phyloP scores from a whole-genome alignment of 1,284 basidiomycete species.

The Psilocybe mexicana region DNA sequence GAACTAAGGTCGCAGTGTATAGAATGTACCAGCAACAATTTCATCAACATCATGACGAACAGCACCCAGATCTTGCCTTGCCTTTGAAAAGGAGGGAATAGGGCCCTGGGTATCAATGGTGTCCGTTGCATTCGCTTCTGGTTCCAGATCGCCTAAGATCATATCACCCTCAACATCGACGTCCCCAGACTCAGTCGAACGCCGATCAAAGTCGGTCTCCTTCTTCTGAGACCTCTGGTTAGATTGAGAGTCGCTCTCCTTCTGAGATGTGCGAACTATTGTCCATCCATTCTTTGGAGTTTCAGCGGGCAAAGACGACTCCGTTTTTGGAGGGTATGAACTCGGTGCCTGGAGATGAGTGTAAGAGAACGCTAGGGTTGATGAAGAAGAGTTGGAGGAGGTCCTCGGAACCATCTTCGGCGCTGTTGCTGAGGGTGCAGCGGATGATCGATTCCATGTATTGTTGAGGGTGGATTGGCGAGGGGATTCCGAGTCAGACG shows the following conservation, averaged over 20 bases:
- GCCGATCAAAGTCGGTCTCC: conserved; percentile 33
- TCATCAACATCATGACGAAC: conserved; percentile 71
- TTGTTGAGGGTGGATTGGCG: conserved; percentile 46
- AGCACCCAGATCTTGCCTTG: conserved; percentile 45
- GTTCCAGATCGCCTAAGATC: conserved; percentile 71
- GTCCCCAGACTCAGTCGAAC: conserved; percentile 40
- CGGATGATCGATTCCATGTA: conserved; percentile 45
- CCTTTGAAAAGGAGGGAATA: conserved; percentile 33
- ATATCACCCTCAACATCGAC: conserved; percentile 70
- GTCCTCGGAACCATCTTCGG: conserved; percentile 59
- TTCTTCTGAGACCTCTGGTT: conserved; percentile 30
- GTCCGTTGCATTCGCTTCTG: conserved; percentile 45
- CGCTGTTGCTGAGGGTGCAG: conserved; percentile 44
- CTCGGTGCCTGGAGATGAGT: conserved; percentile 77
- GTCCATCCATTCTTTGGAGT: conserved; percentile 69
- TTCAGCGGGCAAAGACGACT: conserved; percentile 33
- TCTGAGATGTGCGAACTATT: conserved; percentile 57
- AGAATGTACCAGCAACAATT: conserved; percentile 65
- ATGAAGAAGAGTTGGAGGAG: conserved; percentile 55
- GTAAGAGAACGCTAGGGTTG: conserved; percentile 77
- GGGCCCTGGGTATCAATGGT: conserved; percentile 28
- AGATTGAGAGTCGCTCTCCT: conserved; percentile 24
- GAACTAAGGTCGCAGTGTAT: not conserved
- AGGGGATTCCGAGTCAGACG: conserved; percentile 78
- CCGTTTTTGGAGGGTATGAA: conserved; percentile 66